Evolutionary conservation across 2,329 filamentous ascomycete genomes (phyloP), one percentile per base, ranked within the genome.

Genomic region (Monilinia fructicola): DNA sequence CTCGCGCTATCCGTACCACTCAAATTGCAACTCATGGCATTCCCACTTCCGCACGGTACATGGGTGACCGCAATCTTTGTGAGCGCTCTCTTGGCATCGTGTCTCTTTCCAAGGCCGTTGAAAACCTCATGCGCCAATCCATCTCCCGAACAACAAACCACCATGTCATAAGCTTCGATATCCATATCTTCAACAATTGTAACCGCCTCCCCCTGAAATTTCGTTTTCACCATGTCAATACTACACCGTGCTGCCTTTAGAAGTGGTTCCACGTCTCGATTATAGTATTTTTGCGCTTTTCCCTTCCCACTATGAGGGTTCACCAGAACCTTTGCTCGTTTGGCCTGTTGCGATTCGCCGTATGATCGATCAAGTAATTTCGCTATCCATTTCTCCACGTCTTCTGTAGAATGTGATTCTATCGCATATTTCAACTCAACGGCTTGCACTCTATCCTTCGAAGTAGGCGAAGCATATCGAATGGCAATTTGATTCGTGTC

Each of bases 281-380:
- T 80, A 84, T 93, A 98, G 70, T 88, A 84, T 75, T 87, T 90
- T 69, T 85, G 80, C 1, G 93, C 94, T 52, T 81, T 80, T 21
- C 94, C 94, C 53, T 92, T 90, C 0, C 95, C 95, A 18, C 93
- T 92, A 73, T 93, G 90, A 0, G 95, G 95, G 77, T 99, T 99
- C 69, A 99, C 84, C 54, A 98, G 81, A 16, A 98, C 88, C 77
- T 95, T 96, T 69, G 95, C 88, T 56, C 92, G 87, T 78, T 93
- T 95, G 67, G 83, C 84, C 64, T 83, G 84, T 73, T 90, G 86
- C 1, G 90, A 84, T 10, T 81, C 80, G 65, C 81, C 89, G 80
- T 97, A 97, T 31, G 93, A 87, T 56, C 84, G 83, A 46, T 87
- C 80, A 26, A 96, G 76, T 44, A 97, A 82, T 63, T 79, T 81